Evolutionary conservation across 2,329 filamentous ascomycete species (phyloP).

Genomic region (Huntiella moniliformis): DNA sequence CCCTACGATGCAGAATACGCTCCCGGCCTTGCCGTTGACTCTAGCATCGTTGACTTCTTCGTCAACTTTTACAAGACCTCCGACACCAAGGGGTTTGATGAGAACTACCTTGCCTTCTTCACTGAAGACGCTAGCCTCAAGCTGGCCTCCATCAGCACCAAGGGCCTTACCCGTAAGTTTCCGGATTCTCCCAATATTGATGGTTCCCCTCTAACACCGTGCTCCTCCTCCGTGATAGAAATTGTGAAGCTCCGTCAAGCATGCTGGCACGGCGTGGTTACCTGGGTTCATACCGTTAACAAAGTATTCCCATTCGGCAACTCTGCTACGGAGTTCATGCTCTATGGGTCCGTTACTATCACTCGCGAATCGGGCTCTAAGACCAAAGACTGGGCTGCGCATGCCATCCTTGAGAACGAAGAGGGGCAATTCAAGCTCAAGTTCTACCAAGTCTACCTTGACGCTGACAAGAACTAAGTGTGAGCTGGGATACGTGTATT

Average conservation of each 20-base stretch:
- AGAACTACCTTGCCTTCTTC: conserved; percentile 17
- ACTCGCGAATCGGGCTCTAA: conserved; percentile 15
- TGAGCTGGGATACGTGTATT: neutral
- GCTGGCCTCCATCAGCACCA: conserved; percentile 16
- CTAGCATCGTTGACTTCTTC: conserved; percentile 16
- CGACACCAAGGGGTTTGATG: conserved; percentile 17
- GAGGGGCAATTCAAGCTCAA: conserved; percentile 33
- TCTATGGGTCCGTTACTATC: conserved; percentile 18
- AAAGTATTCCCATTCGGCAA: conserved; percentile 18
- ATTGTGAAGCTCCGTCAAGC: conserved; percentile 13
- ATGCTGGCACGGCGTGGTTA: conserved; percentile 18
- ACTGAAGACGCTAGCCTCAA: conserved; percentile 17
- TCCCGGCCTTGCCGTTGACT: conserved; percentile 12
- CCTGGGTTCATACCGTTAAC: conserved; percentile 16
- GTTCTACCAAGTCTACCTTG: conserved; percentile 36
- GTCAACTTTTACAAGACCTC: conserved; percentile 17
- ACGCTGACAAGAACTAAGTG: conserved; percentile 5
- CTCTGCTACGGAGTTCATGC: conserved; percentile 17
- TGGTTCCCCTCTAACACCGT: too few relatives aligned
- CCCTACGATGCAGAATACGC: conserved; percentile 14
- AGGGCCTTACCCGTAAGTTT: conserved; percentile 15
- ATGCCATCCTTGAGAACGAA: conserved; percentile 25
- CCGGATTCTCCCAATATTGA: too few relatives aligned
- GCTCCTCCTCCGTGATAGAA: conserved; percentile 12
- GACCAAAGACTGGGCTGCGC: conserved; percentile 31